Conservation (phyloP, 2,329 filamentous ascomycete genomes). For the Colletotrichum lindemuthianum region DNA sequence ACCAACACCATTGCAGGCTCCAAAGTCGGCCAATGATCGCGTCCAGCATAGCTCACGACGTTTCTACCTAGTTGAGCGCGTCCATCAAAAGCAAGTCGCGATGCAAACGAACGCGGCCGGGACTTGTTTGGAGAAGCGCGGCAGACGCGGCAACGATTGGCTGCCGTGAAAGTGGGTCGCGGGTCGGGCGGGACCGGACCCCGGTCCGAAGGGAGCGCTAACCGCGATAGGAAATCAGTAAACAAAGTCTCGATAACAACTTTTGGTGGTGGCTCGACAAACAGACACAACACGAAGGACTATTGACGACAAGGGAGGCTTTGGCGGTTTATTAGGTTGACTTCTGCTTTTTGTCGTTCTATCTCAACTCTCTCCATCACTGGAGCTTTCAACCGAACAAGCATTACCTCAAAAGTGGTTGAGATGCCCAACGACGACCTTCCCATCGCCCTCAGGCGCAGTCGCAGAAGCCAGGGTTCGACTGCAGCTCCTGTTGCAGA, state of each 20-base stretch:
- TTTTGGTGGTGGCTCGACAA: conserved; percentile 3
- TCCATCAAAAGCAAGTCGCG: conserved; percentile 1
- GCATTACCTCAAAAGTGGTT: not conserved
- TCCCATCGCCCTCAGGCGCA: conserved; percentile 66
- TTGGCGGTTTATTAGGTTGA: conserved; percentile 3
- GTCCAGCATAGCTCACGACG: not conserved
- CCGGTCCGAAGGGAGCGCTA: conserved; percentile 42
- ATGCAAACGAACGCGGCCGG: not conserved
- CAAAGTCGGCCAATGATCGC: conserved; percentile 7
- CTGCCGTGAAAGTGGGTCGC: conserved; percentile 14
- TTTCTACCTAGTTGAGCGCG: not conserved
- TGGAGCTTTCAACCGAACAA: not conserved
- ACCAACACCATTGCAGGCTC: not conserved
- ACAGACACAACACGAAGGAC: conserved; percentile 9
- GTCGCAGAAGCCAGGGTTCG: conserved; percentile 53
- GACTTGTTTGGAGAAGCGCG: conserved; percentile 24
- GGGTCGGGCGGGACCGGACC: conserved; percentile 22
- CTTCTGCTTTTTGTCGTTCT: not conserved
- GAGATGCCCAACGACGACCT: conserved; percentile 54
- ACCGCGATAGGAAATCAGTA: conserved; percentile 55
- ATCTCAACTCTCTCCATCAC: not conserved
- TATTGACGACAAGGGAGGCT: conserved; percentile 7
- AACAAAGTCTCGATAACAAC: conserved; percentile 49
- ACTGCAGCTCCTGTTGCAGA: not conserved
- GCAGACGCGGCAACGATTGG: conserved; percentile 23